These are phyloP conservation scores for Phytophthora macrochlamydospora DNA, from an alignment of 352 stramenopile genomes.

Conservation along the genomic window DNA sequence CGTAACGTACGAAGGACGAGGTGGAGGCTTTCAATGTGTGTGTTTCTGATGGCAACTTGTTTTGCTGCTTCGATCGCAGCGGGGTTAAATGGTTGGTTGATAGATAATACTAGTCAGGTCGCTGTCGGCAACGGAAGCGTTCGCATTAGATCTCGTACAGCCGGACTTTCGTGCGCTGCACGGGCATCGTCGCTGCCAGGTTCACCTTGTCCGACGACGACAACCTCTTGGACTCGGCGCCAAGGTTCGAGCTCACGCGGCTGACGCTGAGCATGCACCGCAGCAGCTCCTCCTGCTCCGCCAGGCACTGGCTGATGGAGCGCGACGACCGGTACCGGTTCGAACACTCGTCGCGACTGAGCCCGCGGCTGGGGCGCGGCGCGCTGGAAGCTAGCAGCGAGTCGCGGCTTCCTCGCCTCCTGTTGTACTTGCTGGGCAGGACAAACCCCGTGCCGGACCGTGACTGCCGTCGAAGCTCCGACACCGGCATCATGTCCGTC, in stretches of 20 bases:
- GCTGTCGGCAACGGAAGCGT: background rate
- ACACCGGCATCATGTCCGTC: slow-evolving; percentile 48
- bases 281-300: slow-evolving; percentile 45
- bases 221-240: slow-evolving; percentile 14
- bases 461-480: slow-evolving; percentile 23
- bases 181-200: slow-evolving; percentile 32
- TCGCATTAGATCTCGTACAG: slow-evolving; percentile 29
- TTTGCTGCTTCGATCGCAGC: background rate
- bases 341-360: slow-evolving; percentile 18
- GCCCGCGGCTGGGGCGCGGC: slow-evolving; percentile 12
- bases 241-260: slow-evolving; percentile 26
- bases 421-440: slow-evolving; percentile 24
- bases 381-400: slow-evolving; percentile 23
- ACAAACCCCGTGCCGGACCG: slow-evolving; percentile 2
- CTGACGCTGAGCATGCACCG: slow-evolving; percentile 43
- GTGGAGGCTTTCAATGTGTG: too few species aligned
- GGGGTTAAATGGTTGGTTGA: background rate
- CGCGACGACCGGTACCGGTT: slow-evolving; percentile 32
- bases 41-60: too few species aligned
- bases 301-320: slow-evolving; percentile 47
- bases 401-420: slow-evolving; percentile 16
- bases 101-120: background rate
- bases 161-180: slow-evolving; percentile 16
- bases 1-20: background rate
- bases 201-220: slow-evolving; percentile 13